These are phyloP conservation scores for Tulasnella sp. DNA, from an alignment of 768 basidiomycete species.

Conservation along the genomic window DNA sequence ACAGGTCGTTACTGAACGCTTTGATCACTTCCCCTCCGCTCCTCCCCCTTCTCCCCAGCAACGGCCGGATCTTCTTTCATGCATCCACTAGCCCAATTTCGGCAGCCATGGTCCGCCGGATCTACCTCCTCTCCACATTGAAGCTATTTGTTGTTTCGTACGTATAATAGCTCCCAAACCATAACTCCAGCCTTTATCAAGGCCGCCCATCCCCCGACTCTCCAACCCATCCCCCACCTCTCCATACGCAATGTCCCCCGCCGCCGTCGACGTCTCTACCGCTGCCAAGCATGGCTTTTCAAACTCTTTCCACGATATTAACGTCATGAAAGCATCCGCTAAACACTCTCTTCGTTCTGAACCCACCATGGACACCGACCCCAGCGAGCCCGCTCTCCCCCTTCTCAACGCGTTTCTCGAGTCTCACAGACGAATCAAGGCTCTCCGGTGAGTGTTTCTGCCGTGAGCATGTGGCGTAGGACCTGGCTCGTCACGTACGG, in stretches of 20 bases:
- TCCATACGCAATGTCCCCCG: not conserved
- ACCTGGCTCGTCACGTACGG: not conserved
- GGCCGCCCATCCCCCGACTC: not conserved
- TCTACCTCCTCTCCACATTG: too few species aligned
- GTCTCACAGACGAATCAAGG: constrained; percentile 6
- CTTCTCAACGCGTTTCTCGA: constrained; percentile 15
- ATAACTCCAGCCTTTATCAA: not conserved
- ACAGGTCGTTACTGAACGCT: too few species aligned
- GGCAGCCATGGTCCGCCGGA: too few species aligned
- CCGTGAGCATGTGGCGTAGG: not conserved
- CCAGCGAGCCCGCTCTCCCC: not conserved
- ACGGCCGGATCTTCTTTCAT: too few species aligned
- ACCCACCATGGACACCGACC: not conserved
- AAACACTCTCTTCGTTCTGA: constrained; percentile 2
- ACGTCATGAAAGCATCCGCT: constrained; percentile 3
- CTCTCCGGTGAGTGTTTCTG: constrained; percentile 4
- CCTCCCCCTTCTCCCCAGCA: too few species aligned
- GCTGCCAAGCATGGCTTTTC: not conserved
- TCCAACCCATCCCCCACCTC: not conserved
- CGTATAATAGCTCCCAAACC: too few species aligned
- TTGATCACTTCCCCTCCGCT: too few species aligned
- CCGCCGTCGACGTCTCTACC: not conserved
- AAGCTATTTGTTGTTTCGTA: too few species aligned
- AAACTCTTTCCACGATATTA: constrained; percentile 2
- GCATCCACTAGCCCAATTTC: too few species aligned